These are phyloP conservation scores for Prillingera fragicola DNA, from an alignment of 1,284 basidiomycete genomes.

Conservation along the genomic window DNA sequence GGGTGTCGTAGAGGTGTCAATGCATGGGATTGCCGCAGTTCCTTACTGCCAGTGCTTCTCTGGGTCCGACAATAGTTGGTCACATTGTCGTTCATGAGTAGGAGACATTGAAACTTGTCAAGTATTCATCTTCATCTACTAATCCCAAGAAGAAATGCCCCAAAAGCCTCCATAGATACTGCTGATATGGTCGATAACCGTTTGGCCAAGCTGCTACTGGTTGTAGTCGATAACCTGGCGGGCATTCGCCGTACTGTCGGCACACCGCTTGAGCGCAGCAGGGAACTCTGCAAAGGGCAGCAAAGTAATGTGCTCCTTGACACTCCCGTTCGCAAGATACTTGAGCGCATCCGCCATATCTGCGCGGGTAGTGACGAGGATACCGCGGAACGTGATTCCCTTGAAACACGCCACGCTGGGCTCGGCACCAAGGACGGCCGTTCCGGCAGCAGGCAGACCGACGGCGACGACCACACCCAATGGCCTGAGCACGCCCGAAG, in stretches of 20 bases:
- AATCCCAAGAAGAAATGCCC: too few relatives aligned
- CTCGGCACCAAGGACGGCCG: conserved; percentile 37
- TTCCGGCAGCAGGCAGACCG: conserved; percentile 20
- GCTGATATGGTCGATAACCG: too few relatives aligned
- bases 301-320: conserved; percentile 22
- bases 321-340: conserved; percentile 9
- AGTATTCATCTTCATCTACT: too few relatives aligned
- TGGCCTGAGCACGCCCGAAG: conserved; percentile 10
- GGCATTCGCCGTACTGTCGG: conserved; percentile 10
- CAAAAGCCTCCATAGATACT: too few relatives aligned
- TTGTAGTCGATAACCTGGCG: conserved; percentile 15
- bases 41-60: too few relatives aligned
- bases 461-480: conserved; percentile 13
- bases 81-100: too few relatives aligned
- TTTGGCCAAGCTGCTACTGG: too few relatives aligned
- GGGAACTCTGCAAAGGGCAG: conserved; percentile 17
- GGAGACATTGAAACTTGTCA: too few relatives aligned
- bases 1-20: too few relatives aligned
- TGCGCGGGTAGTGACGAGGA: conserved; percentile 33
- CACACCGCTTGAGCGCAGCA: conserved; percentile 9
- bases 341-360: conserved; percentile 17
- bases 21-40: too few relatives aligned
- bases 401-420: conserved; percentile 38
- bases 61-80: too few relatives aligned
- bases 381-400: conserved; percentile 44